phyloP scores from a whole-genome alignment of 441 rosid species.

The Jatropha podagrica region DNA sequence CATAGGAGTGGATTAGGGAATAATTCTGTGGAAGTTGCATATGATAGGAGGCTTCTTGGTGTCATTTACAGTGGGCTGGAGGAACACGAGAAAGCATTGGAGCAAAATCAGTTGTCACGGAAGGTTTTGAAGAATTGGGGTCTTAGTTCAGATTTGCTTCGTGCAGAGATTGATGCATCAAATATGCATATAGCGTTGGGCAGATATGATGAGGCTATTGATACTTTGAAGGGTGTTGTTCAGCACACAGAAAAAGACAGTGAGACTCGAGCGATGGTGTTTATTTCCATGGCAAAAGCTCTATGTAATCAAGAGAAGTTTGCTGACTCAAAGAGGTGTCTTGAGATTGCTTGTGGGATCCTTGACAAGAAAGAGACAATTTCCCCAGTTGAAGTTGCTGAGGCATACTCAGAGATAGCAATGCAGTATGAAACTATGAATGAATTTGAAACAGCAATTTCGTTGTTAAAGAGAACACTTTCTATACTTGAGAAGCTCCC shows the following conservation, averaged over 20 bases:
- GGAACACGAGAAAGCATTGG: conserved; percentile 81
- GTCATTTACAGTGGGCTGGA: conserved; percentile 85
- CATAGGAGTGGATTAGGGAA: conserved; percentile 69
- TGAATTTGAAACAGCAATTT: conserved; percentile 79
- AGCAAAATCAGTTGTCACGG: conserved; percentile 77
- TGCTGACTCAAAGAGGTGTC: conserved; percentile 66
- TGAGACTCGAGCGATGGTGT: conserved; percentile 66
- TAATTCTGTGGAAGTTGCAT: conserved; percentile 86
- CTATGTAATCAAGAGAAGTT: conserved; percentile 59
- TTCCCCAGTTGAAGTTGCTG: conserved; percentile 77
- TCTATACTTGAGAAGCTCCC: conserved; percentile 76
- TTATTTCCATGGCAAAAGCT: conserved; percentile 90
- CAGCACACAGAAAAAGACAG: conserved; percentile 75
- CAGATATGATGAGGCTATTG: conserved; percentile 67
- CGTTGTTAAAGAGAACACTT: conserved; percentile 63
- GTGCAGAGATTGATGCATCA: conserved; percentile 81
- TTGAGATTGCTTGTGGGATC: conserved; percentile 78
- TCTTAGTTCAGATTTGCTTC: conserved; percentile 64
- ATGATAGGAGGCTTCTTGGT: conserved; percentile 80
- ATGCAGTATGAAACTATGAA: conserved; percentile 90
- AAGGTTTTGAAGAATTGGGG: conserved; percentile 88
- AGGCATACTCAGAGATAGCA: conserved; percentile 88
- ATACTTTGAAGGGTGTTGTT: conserved; percentile 58
- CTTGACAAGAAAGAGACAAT: conserved; percentile 64
- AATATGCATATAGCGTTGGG: conserved; percentile 88